Percentiles rank a stretch among this genome's conserved stretches.
These are phyloP conservation scores for Lichtheimia ramosa DNA, from an alignment of 371 early-diverging fungal genomes.

Conservation along the genomic window DNA sequence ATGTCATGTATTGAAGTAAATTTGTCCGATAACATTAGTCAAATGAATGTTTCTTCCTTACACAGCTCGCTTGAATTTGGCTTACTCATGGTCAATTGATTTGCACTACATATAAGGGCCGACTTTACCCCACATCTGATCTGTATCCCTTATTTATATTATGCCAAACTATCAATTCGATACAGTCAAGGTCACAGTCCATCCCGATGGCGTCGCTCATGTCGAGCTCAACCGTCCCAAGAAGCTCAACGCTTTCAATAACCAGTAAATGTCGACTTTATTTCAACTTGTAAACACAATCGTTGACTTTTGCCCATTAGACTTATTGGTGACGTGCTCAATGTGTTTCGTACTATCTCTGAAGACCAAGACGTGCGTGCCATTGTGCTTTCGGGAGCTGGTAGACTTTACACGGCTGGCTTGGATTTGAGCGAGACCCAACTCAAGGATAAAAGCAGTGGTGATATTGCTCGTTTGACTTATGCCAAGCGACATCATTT, in stretches of 20 bases:
- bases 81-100: too few species aligned
- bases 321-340: slow-evolving; percentile 28
- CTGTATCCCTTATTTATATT: too few species aligned
- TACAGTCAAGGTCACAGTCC: slow-evolving; percentile 58
- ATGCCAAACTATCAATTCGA: slow-evolving; percentile 51
- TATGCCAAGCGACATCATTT: slow-evolving; percentile 49
- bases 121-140: too few species aligned
- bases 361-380: slow-evolving; percentile 64
- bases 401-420: slow-evolving; percentile 86
- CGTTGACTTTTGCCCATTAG: slow-evolving; percentile 9
- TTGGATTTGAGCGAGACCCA: slow-evolving; percentile 31
- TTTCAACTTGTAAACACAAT: background rate
- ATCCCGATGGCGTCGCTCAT: slow-evolving; percentile 68
- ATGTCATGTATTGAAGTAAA: too few species aligned
- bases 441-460: slow-evolving; percentile 1
- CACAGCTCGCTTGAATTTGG: too few species aligned
- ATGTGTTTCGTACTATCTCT: slow-evolving; percentile 52
- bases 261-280: slow-evolving; percentile 28
- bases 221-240: slow-evolving; percentile 84
- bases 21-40: too few species aligned
- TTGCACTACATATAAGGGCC: too few species aligned
- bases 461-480: slow-evolving; percentile 53
- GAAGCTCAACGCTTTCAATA: slow-evolving; percentile 80
- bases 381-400: slow-evolving; percentile 76
- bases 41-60: too few species aligned